These are phyloP conservation scores for Elymus sibiricus DNA, from an alignment of 176 grass and related monocot genomes.

Conservation along the genomic window DNA sequence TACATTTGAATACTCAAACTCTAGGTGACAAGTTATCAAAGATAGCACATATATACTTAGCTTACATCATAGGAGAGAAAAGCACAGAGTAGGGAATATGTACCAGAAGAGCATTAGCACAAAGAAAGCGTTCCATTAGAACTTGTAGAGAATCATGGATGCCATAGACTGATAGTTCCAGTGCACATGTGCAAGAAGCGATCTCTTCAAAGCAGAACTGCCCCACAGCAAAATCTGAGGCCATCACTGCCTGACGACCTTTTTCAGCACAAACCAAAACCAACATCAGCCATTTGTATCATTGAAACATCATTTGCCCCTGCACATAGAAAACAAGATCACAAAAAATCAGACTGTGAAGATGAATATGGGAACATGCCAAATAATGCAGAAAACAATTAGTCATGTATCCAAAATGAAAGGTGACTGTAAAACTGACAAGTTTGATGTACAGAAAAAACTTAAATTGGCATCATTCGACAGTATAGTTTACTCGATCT, in stretches of 20 bases:
- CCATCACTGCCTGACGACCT: conserved; percentile 99
- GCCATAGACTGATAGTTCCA: conserved; percentile 99
- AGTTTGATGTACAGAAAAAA: not conserved
- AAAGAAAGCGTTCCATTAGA: conserved; percentile 95
- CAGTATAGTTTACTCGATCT: not conserved
- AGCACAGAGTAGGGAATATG: not conserved
- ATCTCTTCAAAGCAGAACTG: conserved; percentile 95
- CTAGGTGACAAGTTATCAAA: no score
- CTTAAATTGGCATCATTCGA: not conserved
- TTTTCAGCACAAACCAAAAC: conserved; percentile 94
- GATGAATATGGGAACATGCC: not conserved
- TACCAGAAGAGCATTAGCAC: conserved; percentile 99
- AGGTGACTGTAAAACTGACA: not conserved
- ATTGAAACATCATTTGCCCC: conserved; percentile 99
- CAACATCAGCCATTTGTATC: no score
- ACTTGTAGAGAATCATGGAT: conserved; percentile 97
- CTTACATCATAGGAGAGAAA: not conserved
- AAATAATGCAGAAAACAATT: not conserved
- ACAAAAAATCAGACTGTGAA: not conserved
- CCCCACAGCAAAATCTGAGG: conserved; percentile 98
- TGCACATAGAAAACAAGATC: conserved; percentile 33
- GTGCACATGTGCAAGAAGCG: conserved; percentile 95
- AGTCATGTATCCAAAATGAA: not conserved
- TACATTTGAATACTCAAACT: conserved; percentile 1
- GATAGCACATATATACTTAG: not conserved